Percentiles rank a stretch among this genome's conserved stretches.
Evolutionary conservation across 129 eudicot species (phyloP).

Genomic region (Chrysanthemum lavandulifolium): DNA sequence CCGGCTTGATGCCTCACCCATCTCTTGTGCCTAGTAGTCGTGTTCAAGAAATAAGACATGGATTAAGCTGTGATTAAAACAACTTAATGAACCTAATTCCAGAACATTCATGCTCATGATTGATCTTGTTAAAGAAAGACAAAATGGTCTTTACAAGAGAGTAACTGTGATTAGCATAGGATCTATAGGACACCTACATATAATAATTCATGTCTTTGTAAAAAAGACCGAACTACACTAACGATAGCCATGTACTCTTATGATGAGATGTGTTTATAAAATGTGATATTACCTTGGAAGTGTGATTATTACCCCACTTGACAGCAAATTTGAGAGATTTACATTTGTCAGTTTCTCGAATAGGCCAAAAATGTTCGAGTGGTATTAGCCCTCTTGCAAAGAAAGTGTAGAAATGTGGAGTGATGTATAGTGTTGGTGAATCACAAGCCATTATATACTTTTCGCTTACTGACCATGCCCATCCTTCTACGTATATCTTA

Average conservation of each 20-base stretch:
- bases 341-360: conserved; percentile 56
- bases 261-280: background rate
- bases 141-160: background rate
- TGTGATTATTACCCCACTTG: conserved; percentile 87
- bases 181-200: background rate
- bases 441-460: conserved; percentile 84
- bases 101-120: too few relatives aligned
- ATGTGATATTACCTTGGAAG: conserved; percentile 53
- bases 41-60: background rate
- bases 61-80: background rate
- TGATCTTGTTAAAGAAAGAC: background rate
- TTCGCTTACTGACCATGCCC: conserved; percentile 93
- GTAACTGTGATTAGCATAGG: background rate
- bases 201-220: background rate
- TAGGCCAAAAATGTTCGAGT: conserved; percentile 78
- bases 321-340: conserved; percentile 81
- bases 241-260: background rate
- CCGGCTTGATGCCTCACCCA: conserved; percentile 68
- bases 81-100: too few relatives aligned
- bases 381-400: conserved; percentile 82
- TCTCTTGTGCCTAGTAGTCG: conserved; percentile 63
- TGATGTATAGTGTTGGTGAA: conserved; percentile 60
- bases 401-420: conserved; percentile 59
- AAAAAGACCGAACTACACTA: conserved; percentile 1
- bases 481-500: conserved; percentile 89